These are phyloP conservation scores for Sonneratia caseolaris DNA, from an alignment of 345 rosid genomes.

Conservation along the genomic window DNA sequence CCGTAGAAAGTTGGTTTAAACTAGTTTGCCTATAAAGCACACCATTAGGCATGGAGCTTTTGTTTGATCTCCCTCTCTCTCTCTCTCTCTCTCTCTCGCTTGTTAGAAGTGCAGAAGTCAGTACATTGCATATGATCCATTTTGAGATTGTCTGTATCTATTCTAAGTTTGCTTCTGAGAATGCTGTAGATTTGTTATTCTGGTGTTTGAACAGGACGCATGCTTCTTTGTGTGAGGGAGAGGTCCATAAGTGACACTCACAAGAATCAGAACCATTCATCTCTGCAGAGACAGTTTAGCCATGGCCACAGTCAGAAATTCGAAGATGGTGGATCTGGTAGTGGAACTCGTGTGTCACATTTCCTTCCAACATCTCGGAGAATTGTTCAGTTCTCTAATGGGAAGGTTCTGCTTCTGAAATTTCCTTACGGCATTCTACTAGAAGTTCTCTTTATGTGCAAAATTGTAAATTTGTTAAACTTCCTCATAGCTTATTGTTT, in stretches of 20 bases:
- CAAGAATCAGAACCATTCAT: constrained; percentile 39
- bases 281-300: constrained; percentile 67
- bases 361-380: constrained; percentile 73
- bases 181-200: background rate
- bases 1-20: background rate
- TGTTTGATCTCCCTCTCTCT: background rate
- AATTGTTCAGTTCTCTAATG: constrained; percentile 73
- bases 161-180: background rate
- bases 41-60: background rate
- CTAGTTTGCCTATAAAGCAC: background rate
- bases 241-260: constrained; percentile 43
- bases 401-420: constrained; percentile 28
- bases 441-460: background rate
- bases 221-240: constrained; percentile 70
- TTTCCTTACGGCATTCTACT: background rate
- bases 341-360: constrained; percentile 56
- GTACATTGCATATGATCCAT: background rate
- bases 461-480: background rate
- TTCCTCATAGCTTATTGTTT: background rate
- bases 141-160: background rate
- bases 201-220: constrained; percentile 38
- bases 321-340: constrained; percentile 49
- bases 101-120: background rate
- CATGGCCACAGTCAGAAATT: constrained; percentile 49
- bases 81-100: background rate